These are phyloP conservation scores for Xylariaceae sp. DNA, from an alignment of 2,329 filamentous ascomycete species.

Conservation along the genomic window DNA sequence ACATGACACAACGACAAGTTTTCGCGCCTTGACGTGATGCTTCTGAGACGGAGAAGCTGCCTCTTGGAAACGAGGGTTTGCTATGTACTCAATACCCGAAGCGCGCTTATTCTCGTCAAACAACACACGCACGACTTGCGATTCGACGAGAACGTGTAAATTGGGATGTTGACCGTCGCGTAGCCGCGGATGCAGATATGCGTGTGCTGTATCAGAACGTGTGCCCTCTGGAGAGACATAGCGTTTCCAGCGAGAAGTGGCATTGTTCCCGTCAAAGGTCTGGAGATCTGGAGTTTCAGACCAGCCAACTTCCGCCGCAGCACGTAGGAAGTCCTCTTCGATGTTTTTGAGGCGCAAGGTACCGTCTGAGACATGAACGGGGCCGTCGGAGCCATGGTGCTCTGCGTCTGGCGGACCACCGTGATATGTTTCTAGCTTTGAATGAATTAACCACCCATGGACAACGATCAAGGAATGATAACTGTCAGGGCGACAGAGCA, in stretches of 20 bases:
- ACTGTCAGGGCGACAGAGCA: neutral
- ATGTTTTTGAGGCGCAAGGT: slow-evolving; percentile 38
- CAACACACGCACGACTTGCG: slow-evolving; percentile 43
- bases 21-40: slow-evolving; percentile 46
- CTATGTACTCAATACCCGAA: slow-evolving; percentile 52
- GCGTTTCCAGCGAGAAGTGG: slow-evolving; percentile 27
- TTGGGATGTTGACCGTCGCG: slow-evolving; percentile 30
- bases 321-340: slow-evolving; percentile 46
- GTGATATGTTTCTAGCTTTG: slow-evolving; percentile 31
- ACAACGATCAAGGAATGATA: neutral
- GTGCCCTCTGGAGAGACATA: slow-evolving; percentile 28
- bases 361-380: slow-evolving; percentile 48
- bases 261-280: slow-evolving; percentile 41
- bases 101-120: slow-evolving; percentile 53
- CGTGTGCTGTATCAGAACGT: slow-evolving; percentile 28
- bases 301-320: slow-evolving; percentile 44
- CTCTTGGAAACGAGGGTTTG: slow-evolving; percentile 42
- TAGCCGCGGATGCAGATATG: slow-evolving; percentile 29
- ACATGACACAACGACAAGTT: slow-evolving; percentile 48
- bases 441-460: neutral
- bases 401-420: slow-evolving; percentile 36
- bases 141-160: slow-evolving; percentile 31
- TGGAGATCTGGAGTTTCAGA: slow-evolving; percentile 49
- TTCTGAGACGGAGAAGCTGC: slow-evolving; percentile 19
- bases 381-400: slow-evolving; percentile 46